Conservation (phyloP, 225 moss, liverwort and hornwort genomes). For the Sphagnum contortum region DNA sequence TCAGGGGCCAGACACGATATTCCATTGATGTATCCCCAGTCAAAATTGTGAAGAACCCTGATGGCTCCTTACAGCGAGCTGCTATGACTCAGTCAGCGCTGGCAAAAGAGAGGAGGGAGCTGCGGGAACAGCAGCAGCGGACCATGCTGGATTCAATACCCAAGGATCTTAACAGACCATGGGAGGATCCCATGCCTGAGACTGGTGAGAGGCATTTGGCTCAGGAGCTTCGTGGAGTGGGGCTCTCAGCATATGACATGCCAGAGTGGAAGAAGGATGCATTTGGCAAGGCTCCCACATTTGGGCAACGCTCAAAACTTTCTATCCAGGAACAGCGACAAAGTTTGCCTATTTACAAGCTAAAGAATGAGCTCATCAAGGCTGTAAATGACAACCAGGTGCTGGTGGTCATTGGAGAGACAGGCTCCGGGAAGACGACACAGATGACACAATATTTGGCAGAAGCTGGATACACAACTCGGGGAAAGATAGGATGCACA, state of each 20-base stretch:
- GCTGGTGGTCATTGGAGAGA: conserved; percentile 94
- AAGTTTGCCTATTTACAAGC: conserved; percentile 79
- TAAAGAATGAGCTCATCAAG: conserved; percentile 79
- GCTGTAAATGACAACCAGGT: conserved; percentile 89
- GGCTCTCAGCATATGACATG: conserved; percentile 91
- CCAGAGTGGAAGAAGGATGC: conserved; percentile 99
- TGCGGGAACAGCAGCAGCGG: conserved; percentile 90
- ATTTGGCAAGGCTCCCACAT: conserved; percentile 92
- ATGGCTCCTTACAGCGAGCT: conserved; percentile 88
- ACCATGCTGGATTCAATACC: conserved; percentile 94
- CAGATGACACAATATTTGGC: conserved; percentile 98
- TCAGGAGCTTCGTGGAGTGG: conserved; percentile 94
- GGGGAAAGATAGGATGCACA: conserved; percentile 92
- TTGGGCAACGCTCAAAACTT: conserved; percentile 90
- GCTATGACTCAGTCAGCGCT: conserved; percentile 97
- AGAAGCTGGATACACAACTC: conserved; percentile 84
- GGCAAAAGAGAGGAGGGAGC: conserved; percentile 83
- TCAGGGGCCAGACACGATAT: conserved; percentile 89
- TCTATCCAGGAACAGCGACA: conserved; percentile 94
- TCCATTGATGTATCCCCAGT: conserved; percentile 94
- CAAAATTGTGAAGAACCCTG: conserved; percentile 95
- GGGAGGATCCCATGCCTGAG: conserved; percentile 98
- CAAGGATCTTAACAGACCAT: conserved; percentile 92
- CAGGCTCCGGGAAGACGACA: conserved; percentile 91
- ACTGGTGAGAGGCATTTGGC: conserved; percentile 94